These are phyloP conservation scores for Leccinum rimulosum DNA, from an alignment of 768 basidiomycete species.

Conservation along the genomic window DNA sequence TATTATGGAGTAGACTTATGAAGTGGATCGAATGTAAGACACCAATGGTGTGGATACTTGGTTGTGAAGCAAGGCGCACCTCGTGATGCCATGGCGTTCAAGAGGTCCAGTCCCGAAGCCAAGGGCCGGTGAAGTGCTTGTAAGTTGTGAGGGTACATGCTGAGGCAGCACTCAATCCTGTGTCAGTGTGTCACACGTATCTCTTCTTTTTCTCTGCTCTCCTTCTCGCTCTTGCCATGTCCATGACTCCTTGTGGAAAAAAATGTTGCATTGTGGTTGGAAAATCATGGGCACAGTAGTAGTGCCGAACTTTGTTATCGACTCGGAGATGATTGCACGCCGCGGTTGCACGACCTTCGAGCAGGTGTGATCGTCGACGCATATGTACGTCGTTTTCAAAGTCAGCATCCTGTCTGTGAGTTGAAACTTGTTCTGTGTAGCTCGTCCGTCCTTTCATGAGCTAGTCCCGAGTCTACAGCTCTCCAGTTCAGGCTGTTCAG, in stretches of 20 bases:
- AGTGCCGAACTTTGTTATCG: constrained; percentile 32
- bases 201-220: background rate
- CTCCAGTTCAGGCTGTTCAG: constrained; percentile 23
- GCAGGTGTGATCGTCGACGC: no score
- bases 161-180: constrained; percentile 60
- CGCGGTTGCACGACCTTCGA: constrained; percentile 37
- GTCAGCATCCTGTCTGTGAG: no score
- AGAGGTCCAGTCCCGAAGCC: constrained; percentile 34
- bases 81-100: constrained; percentile 27
- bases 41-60: constrained; percentile 26
- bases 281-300: constrained; percentile 48
- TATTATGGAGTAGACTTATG: background rate
- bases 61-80: constrained; percentile 30
- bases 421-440: no score
- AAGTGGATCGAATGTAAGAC: background rate
- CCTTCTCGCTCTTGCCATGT: background rate
- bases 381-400: no score
- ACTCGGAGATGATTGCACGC: constrained; percentile 47
- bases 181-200: constrained; percentile 37
- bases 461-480: constrained; percentile 10
- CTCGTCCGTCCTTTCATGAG: no score
- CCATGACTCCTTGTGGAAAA: background rate
- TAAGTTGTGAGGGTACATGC: constrained; percentile 43
- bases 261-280: constrained; percentile 35
- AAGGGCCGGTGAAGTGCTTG: constrained; percentile 39